Base-by-base conservation (phyloP, 2,329 filamentous ascomycete species). In the Fusarium coffeatum region DNA sequence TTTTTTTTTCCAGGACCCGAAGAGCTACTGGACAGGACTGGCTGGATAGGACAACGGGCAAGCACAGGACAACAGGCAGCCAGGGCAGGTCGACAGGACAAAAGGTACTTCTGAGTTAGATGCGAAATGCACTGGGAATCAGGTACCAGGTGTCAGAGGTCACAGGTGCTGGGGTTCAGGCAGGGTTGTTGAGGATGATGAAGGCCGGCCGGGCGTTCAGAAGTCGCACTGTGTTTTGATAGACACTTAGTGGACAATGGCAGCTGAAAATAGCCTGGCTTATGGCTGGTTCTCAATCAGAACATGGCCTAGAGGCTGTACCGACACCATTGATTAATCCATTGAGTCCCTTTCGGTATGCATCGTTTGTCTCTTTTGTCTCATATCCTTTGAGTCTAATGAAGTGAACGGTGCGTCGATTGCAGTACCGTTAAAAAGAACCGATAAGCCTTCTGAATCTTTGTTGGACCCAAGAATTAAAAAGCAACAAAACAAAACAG, bases 181-280 rank as follows among this genome's bases (percentile, higher is more conserved):
- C 61, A 72, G 60, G 70, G 70, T 73, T 72, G 67, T 69, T 71
- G 59, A 59, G 54, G 13, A 66, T 28, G 49, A 51, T 51, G 49
- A 11, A 41, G 27, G 23, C 34, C 32, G 22, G 22, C 47, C 46
- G 37, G 56, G 57, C 41, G 59, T 53, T 54, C 49, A 7, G 9
- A 41, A 62, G 25, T 49, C 58, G 55, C 67, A 74, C 72, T 71
- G 72, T 74, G 65, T 71, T 71, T 74, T 68, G 65, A 64, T 46
- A 43, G 41, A 32, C 40, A 43, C 13, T 41, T 48, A 43, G 51
- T 37, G 28, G 48, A 45, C 59, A 59, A 68, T 61, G 56, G 16
- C 48, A 69, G 68, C 56, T 66, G 64, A 59, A 53, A 41, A 40
- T 64, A 45, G 23, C 30, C 23, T 46, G 40, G 18, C 40, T 46